Conservation (phyloP, 257 asterid genomes). For the Solanum lignicaule region DNA sequence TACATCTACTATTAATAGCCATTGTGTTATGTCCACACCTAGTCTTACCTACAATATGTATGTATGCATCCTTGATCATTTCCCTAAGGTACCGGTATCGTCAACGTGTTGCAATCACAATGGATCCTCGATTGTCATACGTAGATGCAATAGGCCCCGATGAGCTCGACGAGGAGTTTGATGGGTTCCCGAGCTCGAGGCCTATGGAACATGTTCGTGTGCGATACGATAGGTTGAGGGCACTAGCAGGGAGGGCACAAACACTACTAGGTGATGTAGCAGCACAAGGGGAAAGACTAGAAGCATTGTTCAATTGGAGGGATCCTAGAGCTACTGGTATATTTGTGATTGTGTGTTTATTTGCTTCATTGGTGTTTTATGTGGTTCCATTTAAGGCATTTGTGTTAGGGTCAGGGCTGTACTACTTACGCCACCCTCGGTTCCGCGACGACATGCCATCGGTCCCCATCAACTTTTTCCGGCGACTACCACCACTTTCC, state of each 20-base stretch:
- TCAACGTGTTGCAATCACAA: conserved; percentile 35
- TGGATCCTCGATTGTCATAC: conserved; percentile 55
- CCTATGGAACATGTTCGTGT: conserved; percentile 45
- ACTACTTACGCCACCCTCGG: conserved; percentile 82
- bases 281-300: conserved; percentile 85
- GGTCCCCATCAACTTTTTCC: conserved; percentile 61
- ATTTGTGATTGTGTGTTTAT: conserved; percentile 49
- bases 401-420: conserved; percentile 47
- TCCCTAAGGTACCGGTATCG: conserved; percentile 47
- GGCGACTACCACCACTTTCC: conserved; percentile 73
- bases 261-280: conserved; percentile 74
- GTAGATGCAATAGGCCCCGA: conserved; percentile 61
- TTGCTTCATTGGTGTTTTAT: conserved; percentile 62
- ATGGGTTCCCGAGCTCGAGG: conserved; percentile 58
- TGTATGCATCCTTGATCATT: conserved; percentile 62
- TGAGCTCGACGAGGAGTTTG: conserved; percentile 83
- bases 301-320: conserved; percentile 84
- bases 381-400: conserved; percentile 62
- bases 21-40: conserved; percentile 68
- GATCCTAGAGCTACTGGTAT: conserved; percentile 83
- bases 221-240: conserved; percentile 64
- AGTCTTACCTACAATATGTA: conserved; percentile 48
- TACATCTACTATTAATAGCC: conserved; percentile 53
- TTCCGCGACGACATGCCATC: conserved; percentile 90
- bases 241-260: conserved; percentile 80